Evolutionary conservation across 192 early-diverging fungal species (phyloP).

Genomic region (Entomortierella beljakovae): DNA sequence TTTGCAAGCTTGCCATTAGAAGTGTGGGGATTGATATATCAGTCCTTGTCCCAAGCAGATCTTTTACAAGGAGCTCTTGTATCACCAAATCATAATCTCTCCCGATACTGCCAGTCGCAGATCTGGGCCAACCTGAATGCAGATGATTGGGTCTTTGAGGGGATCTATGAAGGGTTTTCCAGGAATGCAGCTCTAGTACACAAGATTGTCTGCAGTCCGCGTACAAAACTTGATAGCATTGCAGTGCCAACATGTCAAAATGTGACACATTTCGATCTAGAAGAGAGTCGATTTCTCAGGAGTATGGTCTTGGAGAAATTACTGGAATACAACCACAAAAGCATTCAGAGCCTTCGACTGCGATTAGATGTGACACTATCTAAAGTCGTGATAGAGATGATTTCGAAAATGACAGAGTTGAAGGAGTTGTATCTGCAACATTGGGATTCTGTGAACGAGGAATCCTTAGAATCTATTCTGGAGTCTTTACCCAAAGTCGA

Average conservation of each 20-base stretch:
- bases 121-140: constrained; percentile 26
- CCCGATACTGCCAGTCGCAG: constrained; percentile 36
- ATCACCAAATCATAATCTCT: constrained; percentile 9
- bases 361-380: constrained; percentile 24
- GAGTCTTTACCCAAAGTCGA: constrained; percentile 26
- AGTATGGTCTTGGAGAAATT: constrained; percentile 18
- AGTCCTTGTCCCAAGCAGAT: constrained; percentile 14
- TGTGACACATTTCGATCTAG: constrained; percentile 34
- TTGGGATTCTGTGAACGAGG: constrained; percentile 31
- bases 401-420: constrained; percentile 23
- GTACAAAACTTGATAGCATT: constrained; percentile 7
- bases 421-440: constrained; percentile 39
- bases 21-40: constrained; percentile 25
- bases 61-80: constrained; percentile 35
- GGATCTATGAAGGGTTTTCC: constrained; percentile 18
- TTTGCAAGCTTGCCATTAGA: constrained; percentile 19
- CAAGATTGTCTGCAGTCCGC: constrained; percentile 14
- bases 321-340: constrained; percentile 15
- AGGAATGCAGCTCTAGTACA: constrained; percentile 14
- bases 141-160: constrained; percentile 35
- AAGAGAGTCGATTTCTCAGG: constrained; percentile 27
- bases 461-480: constrained; percentile 13
- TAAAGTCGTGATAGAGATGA: constrained; percentile 3
- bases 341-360: constrained; percentile 11
- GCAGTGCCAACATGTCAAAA: constrained; percentile 8